These are phyloP conservation scores for Corylus avellana DNA, from an alignment of 306 rosid genomes.

Conservation along the genomic window DNA sequence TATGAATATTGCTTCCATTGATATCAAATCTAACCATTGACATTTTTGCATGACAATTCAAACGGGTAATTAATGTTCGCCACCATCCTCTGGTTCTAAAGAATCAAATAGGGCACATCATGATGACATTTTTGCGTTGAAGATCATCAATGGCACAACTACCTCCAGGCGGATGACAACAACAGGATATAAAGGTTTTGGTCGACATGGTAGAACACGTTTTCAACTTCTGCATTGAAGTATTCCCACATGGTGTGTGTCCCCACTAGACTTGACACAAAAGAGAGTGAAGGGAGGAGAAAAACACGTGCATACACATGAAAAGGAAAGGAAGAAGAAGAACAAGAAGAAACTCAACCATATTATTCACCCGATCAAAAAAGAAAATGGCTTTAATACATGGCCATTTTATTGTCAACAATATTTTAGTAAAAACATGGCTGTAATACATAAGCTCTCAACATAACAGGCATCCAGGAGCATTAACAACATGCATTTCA, in stretches of 20 bases:
- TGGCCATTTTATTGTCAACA: slow-evolving; percentile 23
- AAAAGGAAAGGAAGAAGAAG: neutral
- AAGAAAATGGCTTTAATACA: neutral
- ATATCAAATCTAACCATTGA: too few species aligned
- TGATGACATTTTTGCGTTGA: neutral
- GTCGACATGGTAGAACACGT: neutral
- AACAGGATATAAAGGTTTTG: neutral
- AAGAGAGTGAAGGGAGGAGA: neutral
- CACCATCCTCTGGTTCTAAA: too few species aligned
- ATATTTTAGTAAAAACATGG: slow-evolving; percentile 17
- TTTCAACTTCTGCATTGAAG: neutral
- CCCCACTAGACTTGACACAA: neutral
- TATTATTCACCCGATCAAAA: neutral
- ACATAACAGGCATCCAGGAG: slow-evolving; percentile 18
- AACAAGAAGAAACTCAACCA: neutral
- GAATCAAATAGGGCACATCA: too few species aligned
- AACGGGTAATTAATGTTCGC: too few species aligned
- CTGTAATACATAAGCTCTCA: slow-evolving; percentile 19
- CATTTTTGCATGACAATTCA: too few species aligned
- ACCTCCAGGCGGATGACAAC: neutral
- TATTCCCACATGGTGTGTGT: neutral
- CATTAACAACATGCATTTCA: slow-evolving; percentile 29
- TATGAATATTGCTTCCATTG: too few species aligned
- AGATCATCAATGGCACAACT: neutral
- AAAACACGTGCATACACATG: too few species aligned